These are phyloP conservation scores for Perkinsus olseni DNA, from an alignment of 169 alveolate genomes.

Conservation along the genomic window DNA sequence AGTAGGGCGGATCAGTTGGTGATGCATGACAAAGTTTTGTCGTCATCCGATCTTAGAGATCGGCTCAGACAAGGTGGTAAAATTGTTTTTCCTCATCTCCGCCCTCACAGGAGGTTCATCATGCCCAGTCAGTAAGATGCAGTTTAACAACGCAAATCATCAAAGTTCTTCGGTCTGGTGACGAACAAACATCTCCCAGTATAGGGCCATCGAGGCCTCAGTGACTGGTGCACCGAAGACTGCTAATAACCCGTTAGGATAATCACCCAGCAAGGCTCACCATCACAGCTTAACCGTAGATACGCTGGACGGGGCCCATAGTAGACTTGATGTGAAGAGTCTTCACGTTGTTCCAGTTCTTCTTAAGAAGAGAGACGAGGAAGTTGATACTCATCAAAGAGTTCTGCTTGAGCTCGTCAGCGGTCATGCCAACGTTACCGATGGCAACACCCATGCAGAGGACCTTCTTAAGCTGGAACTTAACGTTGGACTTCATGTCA, in stretches of 20 bases:
- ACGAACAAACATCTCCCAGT: slow-evolving; percentile 3
- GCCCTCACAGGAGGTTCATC: neutral
- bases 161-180: neutral
- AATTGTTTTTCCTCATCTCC: neutral
- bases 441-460: slow-evolving; percentile 98
- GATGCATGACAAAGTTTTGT: neutral
- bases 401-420: slow-evolving; percentile 95
- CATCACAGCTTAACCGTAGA: slow-evolving; percentile 74
- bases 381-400: slow-evolving; percentile 92
- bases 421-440: slow-evolving; percentile 94
- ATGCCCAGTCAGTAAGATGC: neutral
- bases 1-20: neutral
- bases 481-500: slow-evolving; percentile 85
- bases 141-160: neutral
- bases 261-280: neutral
- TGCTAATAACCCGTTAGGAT: neutral
- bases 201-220: slow-evolving; percentile 2
- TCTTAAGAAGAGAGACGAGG: slow-evolving; percentile 94
- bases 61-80: neutral
- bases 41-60: neutral
- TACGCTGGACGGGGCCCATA: slow-evolving; percentile 95
- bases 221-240: slow-evolving; percentile 5
- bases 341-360: slow-evolving; percentile 98
- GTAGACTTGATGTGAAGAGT: slow-evolving; percentile 94
- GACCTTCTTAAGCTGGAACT: slow-evolving; percentile 75